Evolutionary conservation across 345 rosid species (phyloP).

Genomic region (Camelina neglecta): DNA sequence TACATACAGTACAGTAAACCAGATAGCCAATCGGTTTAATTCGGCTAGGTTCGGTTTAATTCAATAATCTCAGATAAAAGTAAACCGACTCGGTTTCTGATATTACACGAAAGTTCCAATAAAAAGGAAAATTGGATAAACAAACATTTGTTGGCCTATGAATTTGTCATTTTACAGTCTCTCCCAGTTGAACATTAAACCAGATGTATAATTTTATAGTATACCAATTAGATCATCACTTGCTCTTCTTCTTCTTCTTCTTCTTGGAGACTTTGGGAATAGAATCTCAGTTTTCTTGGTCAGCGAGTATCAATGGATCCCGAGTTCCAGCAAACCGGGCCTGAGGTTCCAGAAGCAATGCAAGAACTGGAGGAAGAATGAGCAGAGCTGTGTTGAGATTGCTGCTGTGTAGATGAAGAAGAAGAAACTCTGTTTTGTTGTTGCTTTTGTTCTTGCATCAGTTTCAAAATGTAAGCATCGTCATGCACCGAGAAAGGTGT

Average conservation of each 20-base stretch:
- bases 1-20: neutral
- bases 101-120: neutral
- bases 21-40: neutral
- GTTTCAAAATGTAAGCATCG: slow-evolving; percentile 51
- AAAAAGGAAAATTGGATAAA: slow-evolving; percentile 23
- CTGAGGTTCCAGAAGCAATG: slow-evolving; percentile 47
- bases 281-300: slow-evolving; percentile 13
- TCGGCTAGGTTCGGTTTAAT: neutral
- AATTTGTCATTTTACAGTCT: slow-evolving; percentile 36
- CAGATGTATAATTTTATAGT: slow-evolving; percentile 35
- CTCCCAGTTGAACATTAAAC: slow-evolving; percentile 31
- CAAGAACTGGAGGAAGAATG: slow-evolving; percentile 52
- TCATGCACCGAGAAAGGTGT: slow-evolving; percentile 51
- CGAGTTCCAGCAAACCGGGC: slow-evolving; percentile 48
- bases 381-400: slow-evolving; percentile 42
- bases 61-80: neutral
- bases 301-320: slow-evolving; percentile 42
- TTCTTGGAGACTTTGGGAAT: slow-evolving; percentile 9
- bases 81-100: slow-evolving; percentile 27
- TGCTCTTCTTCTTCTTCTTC: slow-evolving; percentile 27
- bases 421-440: slow-evolving; percentile 41
- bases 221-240: slow-evolving; percentile 39
- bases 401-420: slow-evolving; percentile 35
- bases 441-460: slow-evolving; percentile 46
- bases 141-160: slow-evolving; percentile 34